Percentiles rank a stretch among this genome's conserved stretches.
Conservation (phyloP, 2,329 filamentous ascomycete genomes). For the Aureobasidium sp. region DNA sequence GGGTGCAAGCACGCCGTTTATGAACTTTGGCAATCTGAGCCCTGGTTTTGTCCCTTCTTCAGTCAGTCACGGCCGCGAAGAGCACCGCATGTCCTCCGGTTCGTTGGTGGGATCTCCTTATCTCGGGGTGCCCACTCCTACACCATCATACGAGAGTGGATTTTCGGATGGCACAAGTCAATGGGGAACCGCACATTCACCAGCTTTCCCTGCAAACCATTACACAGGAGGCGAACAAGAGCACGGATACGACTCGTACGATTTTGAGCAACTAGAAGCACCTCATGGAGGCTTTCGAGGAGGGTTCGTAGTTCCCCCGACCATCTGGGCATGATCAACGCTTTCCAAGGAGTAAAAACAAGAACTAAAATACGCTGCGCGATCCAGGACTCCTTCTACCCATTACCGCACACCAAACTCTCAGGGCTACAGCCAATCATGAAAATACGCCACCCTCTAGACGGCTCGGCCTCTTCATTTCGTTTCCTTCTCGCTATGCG, state of each 20-base stretch:
- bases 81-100: slow-evolving; percentile 20
- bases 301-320: slow-evolving; percentile 27
- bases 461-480: background rate
- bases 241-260: slow-evolving; percentile 4
- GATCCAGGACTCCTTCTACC: slow-evolving; percentile 6
- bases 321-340: slow-evolving; percentile 24
- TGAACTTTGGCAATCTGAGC: slow-evolving; percentile 36
- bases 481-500: background rate
- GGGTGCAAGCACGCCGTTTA: slow-evolving; percentile 26
- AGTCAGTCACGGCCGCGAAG: background rate
- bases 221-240: slow-evolving; percentile 31
- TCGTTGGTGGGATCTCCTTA: slow-evolving; percentile 29
- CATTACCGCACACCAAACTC: background rate
- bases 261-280: slow-evolving; percentile 11
- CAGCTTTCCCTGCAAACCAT: slow-evolving; percentile 23
- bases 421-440: background rate
- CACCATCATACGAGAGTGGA: slow-evolving; percentile 16
- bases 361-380: slow-evolving; percentile 12
- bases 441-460: background rate
- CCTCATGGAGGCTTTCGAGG: slow-evolving; percentile 18
- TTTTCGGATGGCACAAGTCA: slow-evolving; percentile 24
- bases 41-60: slow-evolving; percentile 43
- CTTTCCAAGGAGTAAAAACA: background rate
- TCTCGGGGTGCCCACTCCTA: slow-evolving; percentile 34
- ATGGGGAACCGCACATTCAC: slow-evolving; percentile 26